phyloP scores from a whole-genome alignment of 345 rosid species.

The Dipteronia dyeriana region DNA sequence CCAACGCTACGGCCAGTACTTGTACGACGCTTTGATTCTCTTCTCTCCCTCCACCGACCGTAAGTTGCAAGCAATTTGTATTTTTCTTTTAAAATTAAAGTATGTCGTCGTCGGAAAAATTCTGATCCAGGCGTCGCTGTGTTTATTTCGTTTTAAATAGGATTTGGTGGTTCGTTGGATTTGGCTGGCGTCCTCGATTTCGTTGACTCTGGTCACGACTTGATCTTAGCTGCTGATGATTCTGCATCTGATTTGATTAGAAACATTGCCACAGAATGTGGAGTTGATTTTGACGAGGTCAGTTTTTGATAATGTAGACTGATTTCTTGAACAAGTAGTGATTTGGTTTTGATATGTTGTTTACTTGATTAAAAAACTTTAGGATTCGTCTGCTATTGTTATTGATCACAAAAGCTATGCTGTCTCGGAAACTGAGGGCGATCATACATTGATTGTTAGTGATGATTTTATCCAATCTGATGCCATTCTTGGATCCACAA shows the following conservation, averaged over 20 bases:
- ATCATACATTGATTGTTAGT: constrained; percentile 62
- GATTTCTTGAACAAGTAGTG: background rate
- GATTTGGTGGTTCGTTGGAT: constrained; percentile 64
- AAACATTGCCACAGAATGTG: constrained; percentile 59
- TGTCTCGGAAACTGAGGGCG: constrained; percentile 49
- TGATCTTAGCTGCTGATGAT: constrained; percentile 66
- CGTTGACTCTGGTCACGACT: constrained; percentile 73
- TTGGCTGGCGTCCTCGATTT: constrained; percentile 56
- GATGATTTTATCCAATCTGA: constrained; percentile 54
- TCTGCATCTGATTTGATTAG: constrained; percentile 61
- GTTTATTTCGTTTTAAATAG: constrained; percentile 20
- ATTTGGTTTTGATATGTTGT: background rate
- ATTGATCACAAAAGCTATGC: constrained; percentile 62
- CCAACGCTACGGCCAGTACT: constrained; percentile 65
- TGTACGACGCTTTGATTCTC: constrained; percentile 59
- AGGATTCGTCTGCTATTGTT: constrained; percentile 67
- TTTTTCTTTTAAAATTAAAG: background rate
- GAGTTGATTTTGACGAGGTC: constrained; percentile 77
- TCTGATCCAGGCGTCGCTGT: background rate
- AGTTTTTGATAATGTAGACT: constrained; percentile 15
- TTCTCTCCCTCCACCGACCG: constrained; percentile 64
- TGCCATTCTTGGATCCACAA: constrained; percentile 51
- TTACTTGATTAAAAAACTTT: constrained; percentile 11
- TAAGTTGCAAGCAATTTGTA: constrained; percentile 32
- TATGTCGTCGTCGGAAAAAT: background rate